Conservation (phyloP, 192 early-diverging fungal species). For the Podila verticillata region DNA sequence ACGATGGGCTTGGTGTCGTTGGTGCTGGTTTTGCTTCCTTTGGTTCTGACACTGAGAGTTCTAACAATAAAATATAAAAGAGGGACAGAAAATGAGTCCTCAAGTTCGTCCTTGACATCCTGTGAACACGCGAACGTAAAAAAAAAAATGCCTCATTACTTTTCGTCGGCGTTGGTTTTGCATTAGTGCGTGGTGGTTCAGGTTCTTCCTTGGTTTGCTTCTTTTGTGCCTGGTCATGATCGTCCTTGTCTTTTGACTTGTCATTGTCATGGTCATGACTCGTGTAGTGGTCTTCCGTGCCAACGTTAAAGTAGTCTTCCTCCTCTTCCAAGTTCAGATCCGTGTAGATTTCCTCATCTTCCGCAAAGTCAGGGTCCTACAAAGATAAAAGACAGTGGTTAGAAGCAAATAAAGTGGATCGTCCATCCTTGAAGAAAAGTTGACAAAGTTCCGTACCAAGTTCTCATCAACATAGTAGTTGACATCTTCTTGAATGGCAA, state of each 20-base stretch:
- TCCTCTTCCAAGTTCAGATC: conserved; percentile 92
- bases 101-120: too few species aligned
- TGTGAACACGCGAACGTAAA: neutral
- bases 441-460: conserved; percentile 54
- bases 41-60: conserved; percentile 30
- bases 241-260: conserved; percentile 20
- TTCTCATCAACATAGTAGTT: conserved; percentile 93
- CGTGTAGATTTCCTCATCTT: conserved; percentile 94
- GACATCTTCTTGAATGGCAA: conserved; percentile 87
- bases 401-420: neutral
- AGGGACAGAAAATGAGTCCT: neutral
- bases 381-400: neutral
- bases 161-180: conserved; percentile 24
- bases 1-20: conserved; percentile 7
- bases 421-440: neutral
- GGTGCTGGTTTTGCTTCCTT: conserved; percentile 46
- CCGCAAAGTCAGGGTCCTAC: conserved; percentile 88
- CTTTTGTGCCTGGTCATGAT: conserved; percentile 33
- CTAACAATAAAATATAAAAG: conserved; percentile 5
- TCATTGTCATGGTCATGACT: conserved; percentile 22
- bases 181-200: conserved; percentile 10
- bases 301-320: conserved; percentile 81
- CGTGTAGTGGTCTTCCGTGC: conserved; percentile 69
- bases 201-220: conserved; percentile 52
- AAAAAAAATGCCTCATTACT: conserved; percentile 16